phyloP scores from a whole-genome alignment of 1,139 yeast genomes.

The Pichia sorboxylosa region DNA sequence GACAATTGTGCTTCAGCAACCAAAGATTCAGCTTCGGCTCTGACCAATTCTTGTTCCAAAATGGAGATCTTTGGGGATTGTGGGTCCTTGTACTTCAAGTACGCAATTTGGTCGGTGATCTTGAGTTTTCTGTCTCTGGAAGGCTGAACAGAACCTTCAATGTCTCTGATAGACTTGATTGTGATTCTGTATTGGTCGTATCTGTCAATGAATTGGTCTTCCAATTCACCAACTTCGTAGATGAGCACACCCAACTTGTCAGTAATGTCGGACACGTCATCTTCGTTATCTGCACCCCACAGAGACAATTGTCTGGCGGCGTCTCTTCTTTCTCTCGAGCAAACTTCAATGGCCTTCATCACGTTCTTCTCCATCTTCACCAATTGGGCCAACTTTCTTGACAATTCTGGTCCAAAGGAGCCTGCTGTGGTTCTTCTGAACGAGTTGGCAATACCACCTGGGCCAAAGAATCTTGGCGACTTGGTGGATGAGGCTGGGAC shows the following conservation, averaged over 20 bases:
- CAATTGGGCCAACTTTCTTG: constrained; percentile 64
- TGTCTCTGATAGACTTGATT: constrained; percentile 68
- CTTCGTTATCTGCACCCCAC: constrained; percentile 83
- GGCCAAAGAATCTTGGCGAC: constrained; percentile 51
- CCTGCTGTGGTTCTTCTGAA: constrained; percentile 67
- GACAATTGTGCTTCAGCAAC: constrained; percentile 88
- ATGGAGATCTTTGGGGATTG: constrained; percentile 72
- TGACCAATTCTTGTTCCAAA: constrained; percentile 76
- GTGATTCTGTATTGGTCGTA: constrained; percentile 81
- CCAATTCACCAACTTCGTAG: constrained; percentile 76
- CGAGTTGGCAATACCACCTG: constrained; percentile 52
- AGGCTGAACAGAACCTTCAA: constrained; percentile 81
- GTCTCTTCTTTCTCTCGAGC: constrained; percentile 67
- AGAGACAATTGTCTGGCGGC: constrained; percentile 74
- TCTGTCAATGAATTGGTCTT: constrained; percentile 78
- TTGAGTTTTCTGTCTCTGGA: constrained; percentile 79
- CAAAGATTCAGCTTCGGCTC: constrained; percentile 84
- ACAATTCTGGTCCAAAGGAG: constrained; percentile 65
- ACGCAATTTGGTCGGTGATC: constrained; percentile 75
- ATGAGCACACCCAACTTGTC: constrained; percentile 77
- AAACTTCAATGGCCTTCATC: constrained; percentile 67
- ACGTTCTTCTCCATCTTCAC: constrained; percentile 77
- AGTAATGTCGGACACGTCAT: constrained; percentile 74
- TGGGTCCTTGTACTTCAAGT: constrained; percentile 74
- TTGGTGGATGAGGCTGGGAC: constrained; percentile 58